Evolutionary conservation across 2,329 filamentous ascomycete genomes (phyloP).

Genomic region (Venturia effusa): DNA sequence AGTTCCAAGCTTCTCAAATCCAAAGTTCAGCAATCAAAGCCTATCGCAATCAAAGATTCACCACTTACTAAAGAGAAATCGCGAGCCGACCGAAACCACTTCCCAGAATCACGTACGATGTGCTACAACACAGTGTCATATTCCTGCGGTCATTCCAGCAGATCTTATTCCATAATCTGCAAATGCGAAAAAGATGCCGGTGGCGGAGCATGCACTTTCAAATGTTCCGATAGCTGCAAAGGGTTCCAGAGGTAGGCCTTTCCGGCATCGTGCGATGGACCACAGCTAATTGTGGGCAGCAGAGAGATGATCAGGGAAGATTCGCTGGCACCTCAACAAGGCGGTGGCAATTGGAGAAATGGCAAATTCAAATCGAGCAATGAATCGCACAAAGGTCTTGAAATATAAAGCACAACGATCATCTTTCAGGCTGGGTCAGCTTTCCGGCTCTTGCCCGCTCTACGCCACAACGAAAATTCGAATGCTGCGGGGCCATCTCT

Average conservation of each 20-base stretch:
- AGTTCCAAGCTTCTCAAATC: background rate
- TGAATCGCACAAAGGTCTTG: too few species aligned
- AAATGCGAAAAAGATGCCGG: background rate
- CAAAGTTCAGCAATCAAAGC: background rate
- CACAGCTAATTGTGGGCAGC: background rate
- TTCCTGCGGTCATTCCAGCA: background rate
- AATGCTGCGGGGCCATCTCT: too few species aligned
- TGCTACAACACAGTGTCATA: background rate
- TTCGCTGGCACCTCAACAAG: background rate
- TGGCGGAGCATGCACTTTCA: background rate
- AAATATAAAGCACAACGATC: too few species aligned
- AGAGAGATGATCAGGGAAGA: background rate
- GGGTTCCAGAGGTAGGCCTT: background rate
- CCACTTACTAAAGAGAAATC: background rate
- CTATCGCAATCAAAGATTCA: background rate
- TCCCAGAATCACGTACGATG: background rate
- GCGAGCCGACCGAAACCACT: too few species aligned
- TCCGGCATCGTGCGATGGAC: background rate
- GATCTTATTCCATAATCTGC: background rate
- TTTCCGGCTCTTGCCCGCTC: too few species aligned
- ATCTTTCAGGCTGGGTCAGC: too few species aligned
- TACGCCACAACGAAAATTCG: too few species aligned
- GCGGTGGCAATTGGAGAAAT: background rate
- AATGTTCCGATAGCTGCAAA: background rate
- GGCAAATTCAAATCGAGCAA: too few species aligned